Conservation (phyloP, 371 early-diverging fungal genomes). For the Apophysomyces variabilis region DNA sequence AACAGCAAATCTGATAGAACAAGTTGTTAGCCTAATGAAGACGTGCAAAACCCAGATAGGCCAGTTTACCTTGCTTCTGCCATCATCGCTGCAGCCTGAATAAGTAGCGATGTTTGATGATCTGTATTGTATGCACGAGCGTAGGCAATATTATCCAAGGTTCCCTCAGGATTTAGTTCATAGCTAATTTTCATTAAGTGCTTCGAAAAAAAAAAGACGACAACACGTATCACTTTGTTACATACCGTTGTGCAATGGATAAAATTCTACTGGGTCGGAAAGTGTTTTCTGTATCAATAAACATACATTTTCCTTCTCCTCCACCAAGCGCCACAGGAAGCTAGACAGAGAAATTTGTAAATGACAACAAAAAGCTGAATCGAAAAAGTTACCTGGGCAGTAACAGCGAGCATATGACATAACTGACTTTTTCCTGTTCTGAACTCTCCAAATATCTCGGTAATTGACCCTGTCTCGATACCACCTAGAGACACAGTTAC, state of each 20-base stretch:
- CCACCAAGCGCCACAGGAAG: conserved; percentile 89
- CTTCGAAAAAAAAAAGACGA: neutral
- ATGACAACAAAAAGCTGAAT: neutral
- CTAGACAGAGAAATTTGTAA: conserved; percentile 41
- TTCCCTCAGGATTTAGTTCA: conserved; percentile 87
- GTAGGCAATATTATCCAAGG: conserved; percentile 95
- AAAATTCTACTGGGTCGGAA: conserved; percentile 95
- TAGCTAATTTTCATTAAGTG: conserved; percentile 34
- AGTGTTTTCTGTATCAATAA: conserved; percentile 99
- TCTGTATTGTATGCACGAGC: conserved; percentile 99
- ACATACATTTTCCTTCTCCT: conserved; percentile 96
- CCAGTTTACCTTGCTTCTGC: conserved; percentile 67
- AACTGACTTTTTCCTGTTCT: conserved; percentile 99
- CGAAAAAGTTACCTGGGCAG: conserved; percentile 80
- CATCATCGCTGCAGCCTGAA: conserved; percentile 98
- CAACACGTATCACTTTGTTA: neutral
- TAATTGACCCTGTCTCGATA: conserved; percentile 98
- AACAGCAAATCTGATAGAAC: conserved; percentile 69
- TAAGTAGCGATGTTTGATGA: conserved; percentile 92
- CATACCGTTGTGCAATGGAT: conserved; percentile 86
- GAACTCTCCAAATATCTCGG: conserved; percentile 99
- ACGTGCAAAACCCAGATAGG: neutral
- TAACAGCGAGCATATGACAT: conserved; percentile 98
- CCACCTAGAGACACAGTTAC: conserved; percentile 68
- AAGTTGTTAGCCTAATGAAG: neutral